A percentile compares a stretch with the other conserved stretches of the same genome.
Conservation (phyloP, 2,329 filamentous ascomycete genomes). For the Botryotinia globosa region DNA sequence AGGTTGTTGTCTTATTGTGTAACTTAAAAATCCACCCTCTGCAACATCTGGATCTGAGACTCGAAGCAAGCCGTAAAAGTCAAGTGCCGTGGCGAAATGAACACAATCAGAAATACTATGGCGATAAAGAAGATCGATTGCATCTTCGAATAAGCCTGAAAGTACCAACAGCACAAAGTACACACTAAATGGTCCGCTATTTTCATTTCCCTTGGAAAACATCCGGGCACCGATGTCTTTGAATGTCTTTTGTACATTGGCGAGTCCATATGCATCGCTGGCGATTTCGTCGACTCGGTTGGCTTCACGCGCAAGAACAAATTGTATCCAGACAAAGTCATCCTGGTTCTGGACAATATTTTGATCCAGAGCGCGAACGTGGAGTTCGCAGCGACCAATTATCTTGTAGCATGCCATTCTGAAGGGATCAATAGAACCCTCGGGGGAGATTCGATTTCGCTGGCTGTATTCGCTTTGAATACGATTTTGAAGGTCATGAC, state of each 20-base stretch:
- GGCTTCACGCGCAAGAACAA: constrained; percentile 65
- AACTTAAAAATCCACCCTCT: constrained; percentile 65
- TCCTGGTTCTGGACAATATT: constrained; percentile 52
- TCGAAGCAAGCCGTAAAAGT: constrained; percentile 84
- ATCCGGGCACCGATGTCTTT: constrained; percentile 86
- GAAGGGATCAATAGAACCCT: constrained; percentile 88
- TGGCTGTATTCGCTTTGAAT: constrained; percentile 90
- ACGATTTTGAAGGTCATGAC: constrained; percentile 75
- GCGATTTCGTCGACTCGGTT: constrained; percentile 63
- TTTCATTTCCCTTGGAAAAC: constrained; percentile 76
- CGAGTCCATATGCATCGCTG: constrained; percentile 62
- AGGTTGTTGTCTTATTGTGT: constrained; percentile 65
- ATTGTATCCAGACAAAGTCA: constrained; percentile 71
- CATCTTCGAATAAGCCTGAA: constrained; percentile 90
- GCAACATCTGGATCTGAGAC: constrained; percentile 77
- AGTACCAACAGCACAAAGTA: constrained; percentile 92
- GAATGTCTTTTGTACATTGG: constrained; percentile 74
- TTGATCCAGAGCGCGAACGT: constrained; percentile 61
- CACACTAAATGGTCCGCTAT: constrained; percentile 74
- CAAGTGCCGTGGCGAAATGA: constrained; percentile 87
- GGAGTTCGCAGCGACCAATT: constrained; percentile 73
- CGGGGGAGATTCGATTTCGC: constrained; percentile 76
- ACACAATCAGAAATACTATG: constrained; percentile 92
- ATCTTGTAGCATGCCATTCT: constrained; percentile 98
- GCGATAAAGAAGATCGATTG: constrained; percentile 83